Base-by-base conservation (phyloP, 2,329 filamentous ascomycete species). In the Paracorniculantispora psalliotae region DNA sequence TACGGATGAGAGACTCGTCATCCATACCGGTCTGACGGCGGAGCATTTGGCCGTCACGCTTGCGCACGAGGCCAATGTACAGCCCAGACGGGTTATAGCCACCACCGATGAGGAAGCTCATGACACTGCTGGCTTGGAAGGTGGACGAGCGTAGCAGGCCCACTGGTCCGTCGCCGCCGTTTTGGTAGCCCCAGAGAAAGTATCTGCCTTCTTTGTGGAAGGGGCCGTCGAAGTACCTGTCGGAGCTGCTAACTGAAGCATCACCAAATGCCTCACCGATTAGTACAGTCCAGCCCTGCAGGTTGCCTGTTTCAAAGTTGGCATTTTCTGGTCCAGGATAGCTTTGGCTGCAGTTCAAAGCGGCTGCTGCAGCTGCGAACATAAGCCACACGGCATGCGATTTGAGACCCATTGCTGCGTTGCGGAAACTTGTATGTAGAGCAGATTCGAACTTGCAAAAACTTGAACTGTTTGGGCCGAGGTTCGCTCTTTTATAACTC, bases 21-120 rank as follows among this genome's bases (percentile, higher is more conserved):
- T 70, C 66, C 54, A 59, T 61, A 1, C 65, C 69, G 10, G 68
- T 69, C 61, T 71, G 69, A 53, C 65, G 68, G 50, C 69, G 56
- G 33, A 71, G 61, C 25, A 67, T 4, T 23, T 64, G 58, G 28
- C 61, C 57, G 57, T 69, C 67, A 6, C 53, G 55, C n/a, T 67
- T 67, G 33, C 65, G 57, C 30, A 69, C 64, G 35, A 71, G 65
- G 39, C 62, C 68, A 30, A 71, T 61, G 57, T 68, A 71, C 17
- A 70, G 66, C 17, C 68, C 63, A 9, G 63, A 63, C 13, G 64
- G 64, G 57, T 71, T 68, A 57, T 68, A 70, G n/a, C 69, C 68
- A 12, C 69, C 69, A 47, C 68, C 63, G 43, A 71, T 51, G 25
- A 70, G 63, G 58, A 71, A 71, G 55, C 68, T 70, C 63, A 70